Evolutionary conservation across 1,284 basidiomycete species (phyloP), one percentile per base, ranked within the genome.

Genomic region (Pulveroboletus sp.): DNA sequence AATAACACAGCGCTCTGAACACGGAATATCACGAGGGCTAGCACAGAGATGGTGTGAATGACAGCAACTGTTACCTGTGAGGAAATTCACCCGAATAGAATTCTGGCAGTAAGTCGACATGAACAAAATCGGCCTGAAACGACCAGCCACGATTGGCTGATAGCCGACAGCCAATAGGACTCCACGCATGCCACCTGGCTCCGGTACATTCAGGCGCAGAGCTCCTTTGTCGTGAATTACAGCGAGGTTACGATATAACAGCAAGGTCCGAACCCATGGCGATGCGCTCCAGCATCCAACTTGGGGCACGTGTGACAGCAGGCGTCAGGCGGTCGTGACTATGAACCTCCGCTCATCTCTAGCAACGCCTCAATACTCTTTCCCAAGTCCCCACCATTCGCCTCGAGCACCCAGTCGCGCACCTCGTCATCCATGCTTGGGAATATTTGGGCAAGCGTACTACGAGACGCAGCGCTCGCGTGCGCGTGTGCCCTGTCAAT

Each of bases 391-490:
- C 91, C 91, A n/a, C 83, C 84, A 64, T 93, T 93, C 39, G 89
- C 89, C 67, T 96, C 89, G 54, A 97, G 74, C 35, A 97, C 92
- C 80, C 84, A 88, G 62, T 94, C 91, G 47, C 93, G 80, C 35
- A 96, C 83, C 72, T 95, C 94, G 49, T 73, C 71, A 67, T 96
- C 94, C 62, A 91, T 78, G 8, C 73, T 74, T 1, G 94, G 93
- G 81, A 96, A 96, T 61, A 96, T 95, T 74, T 94, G 92, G 58
- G 81, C 75, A 59, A 96, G 74, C 24, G 93, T 96, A 64, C 86
- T 84, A 56, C 77, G 74, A 46, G 87, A 80, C 15, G 87, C 87
- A 18, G 77, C 79, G 25, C 82, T 81, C 36, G 87, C 87, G 50
- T 84, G 80, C 58, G 85, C 83, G 66, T 90, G 85, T 39, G 88